Conservation (phyloP, 257 asterid genomes). For the Solanum sitiens region DNA sequence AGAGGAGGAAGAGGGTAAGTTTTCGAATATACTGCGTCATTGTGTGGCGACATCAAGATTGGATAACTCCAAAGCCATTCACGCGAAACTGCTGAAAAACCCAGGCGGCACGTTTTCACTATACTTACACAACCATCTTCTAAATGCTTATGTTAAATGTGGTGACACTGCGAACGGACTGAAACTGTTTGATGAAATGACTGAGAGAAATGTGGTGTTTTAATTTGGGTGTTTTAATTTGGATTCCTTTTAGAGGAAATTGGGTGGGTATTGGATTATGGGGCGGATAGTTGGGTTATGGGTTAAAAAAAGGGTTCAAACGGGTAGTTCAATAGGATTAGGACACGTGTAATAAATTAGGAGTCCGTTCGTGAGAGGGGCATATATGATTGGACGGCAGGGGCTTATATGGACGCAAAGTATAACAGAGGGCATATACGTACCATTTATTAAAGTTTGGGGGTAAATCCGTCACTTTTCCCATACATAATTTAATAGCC, state of each 20-base stretch:
- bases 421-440: fast-evolving
- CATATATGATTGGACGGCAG: too few relatives aligned
- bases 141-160: slow-evolving; percentile 41
- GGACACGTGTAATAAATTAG: too few relatives aligned
- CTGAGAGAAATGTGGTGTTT: slow-evolving; percentile 47
- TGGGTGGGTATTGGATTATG: too few relatives aligned
- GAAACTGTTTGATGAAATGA: slow-evolving; percentile 62
- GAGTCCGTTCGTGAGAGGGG: too few relatives aligned
- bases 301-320: too few relatives aligned
- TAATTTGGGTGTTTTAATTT: slow-evolving; percentile 22
- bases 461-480: too few relatives aligned
- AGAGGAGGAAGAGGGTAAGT: slow-evolving; percentile 6
- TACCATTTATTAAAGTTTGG: fast-evolving
- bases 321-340: too few relatives aligned
- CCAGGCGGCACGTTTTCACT: slow-evolving; percentile 10
- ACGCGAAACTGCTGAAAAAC: slow-evolving; percentile 35
- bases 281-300: too few relatives aligned
- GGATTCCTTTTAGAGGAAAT: too few relatives aligned
- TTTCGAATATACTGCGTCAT: slow-evolving; percentile 22
- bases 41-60: slow-evolving; percentile 31
- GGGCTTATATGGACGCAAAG: too few relatives aligned
- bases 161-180: slow-evolving; percentile 23
- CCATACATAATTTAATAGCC: too few relatives aligned
- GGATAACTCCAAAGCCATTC: slow-evolving; percentile 21
- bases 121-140: slow-evolving; percentile 41